Evolutionary conservation across 1,284 basidiomycete genomes (phyloP).

Genomic region (Leccinum fallax): DNA sequence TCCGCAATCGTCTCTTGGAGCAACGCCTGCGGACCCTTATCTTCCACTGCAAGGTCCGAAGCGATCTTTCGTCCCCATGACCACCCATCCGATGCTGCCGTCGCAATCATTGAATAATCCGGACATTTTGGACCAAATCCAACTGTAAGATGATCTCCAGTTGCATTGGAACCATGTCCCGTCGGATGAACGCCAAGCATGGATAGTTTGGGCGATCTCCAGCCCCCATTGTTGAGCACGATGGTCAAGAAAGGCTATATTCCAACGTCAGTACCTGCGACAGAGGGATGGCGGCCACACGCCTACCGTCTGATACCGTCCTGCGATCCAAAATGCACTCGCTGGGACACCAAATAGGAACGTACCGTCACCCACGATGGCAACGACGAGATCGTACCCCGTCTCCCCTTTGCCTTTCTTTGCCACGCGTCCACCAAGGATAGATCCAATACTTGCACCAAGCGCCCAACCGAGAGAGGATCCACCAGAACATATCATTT

Average conservation of each 20-base stretch:
- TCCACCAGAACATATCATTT: conserved; percentile 56
- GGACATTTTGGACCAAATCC: conserved; percentile 68
- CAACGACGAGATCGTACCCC: conserved; percentile 53
- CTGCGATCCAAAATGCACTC: conserved; percentile 71
- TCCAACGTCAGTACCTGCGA: background rate
- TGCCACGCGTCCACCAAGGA: conserved; percentile 44
- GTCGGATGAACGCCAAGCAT: conserved; percentile 66
- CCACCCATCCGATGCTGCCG: conserved; percentile 62
- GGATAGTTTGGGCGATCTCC: conserved; percentile 65
- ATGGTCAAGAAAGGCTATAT: conserved; percentile 68
- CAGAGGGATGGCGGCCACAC: background rate
- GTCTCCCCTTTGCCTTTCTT: conserved; percentile 25
- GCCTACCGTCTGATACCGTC: conserved; percentile 63
- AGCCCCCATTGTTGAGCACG: conserved; percentile 72
- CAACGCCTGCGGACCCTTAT: conserved; percentile 28
- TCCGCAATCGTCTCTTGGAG: conserved; percentile 48
- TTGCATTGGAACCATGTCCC: conserved; percentile 52
- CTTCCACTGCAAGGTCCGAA: conserved; percentile 13
- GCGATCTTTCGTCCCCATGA: conserved; percentile 59
- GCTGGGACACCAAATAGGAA: conserved; percentile 69
- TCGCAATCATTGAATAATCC: conserved; percentile 62
- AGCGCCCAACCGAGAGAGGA: conserved; percentile 68
- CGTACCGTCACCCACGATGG: conserved; percentile 68
- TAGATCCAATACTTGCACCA: conserved; percentile 62
- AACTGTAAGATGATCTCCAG: conserved; percentile 54